Conservation (phyloP, 345 rosid genomes). For the Acer saccharum region DNA sequence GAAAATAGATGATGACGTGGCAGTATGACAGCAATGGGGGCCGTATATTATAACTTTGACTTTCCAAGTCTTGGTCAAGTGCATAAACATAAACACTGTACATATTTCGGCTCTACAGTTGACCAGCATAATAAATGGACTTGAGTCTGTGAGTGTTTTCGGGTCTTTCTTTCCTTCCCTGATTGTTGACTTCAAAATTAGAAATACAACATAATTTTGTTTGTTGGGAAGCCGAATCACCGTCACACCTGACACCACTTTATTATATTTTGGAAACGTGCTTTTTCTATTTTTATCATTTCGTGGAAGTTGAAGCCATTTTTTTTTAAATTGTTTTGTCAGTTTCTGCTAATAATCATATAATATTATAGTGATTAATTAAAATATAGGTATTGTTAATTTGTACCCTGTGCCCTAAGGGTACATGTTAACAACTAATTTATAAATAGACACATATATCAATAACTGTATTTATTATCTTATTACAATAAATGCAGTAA, state of each 20-base stretch:
- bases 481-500: no score
- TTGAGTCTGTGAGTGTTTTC: neutral
- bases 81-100: neutral
- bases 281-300: neutral
- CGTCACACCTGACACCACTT: neutral
- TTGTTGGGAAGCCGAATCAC: neutral
- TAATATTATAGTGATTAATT: no score
- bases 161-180: neutral
- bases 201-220: neutral
- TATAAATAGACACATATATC: no score
- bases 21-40: no score
- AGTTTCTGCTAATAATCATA: neutral
- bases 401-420: no score
- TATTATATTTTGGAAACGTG: neutral
- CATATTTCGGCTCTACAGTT: neutral
- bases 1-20: no score
- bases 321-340: no score
- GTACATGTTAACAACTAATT: no score
- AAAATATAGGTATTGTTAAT: no score
- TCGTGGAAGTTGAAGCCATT: constrained; percentile 1
- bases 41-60: neutral
- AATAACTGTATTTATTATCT: no score
- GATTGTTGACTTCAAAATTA: neutral
- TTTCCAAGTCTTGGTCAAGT: no score
- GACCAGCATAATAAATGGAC: neutral